Percentiles rank a stretch among this genome's conserved stretches.
Evolutionary conservation across 1,139 yeast genomes (phyloP).

Genomic region (Protomyces pachydermus): DNA sequence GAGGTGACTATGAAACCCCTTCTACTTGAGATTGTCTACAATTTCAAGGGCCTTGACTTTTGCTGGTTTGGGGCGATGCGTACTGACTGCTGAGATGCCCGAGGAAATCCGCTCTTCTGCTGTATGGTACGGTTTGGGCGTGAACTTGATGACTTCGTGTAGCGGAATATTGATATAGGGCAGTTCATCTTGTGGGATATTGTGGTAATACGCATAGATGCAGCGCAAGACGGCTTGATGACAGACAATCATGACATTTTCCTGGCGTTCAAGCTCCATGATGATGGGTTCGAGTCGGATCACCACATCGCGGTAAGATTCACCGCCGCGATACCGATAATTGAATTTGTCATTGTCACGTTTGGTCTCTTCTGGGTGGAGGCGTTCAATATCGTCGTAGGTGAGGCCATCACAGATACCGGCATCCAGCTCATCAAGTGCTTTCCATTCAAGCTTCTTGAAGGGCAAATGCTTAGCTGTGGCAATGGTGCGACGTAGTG

Average conservation of each 20-base stretch:
- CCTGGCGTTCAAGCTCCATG: slow-evolving; percentile 97
- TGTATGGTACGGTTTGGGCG: slow-evolving; percentile 90
- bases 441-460: slow-evolving; percentile 88
- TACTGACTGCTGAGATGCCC: slow-evolving; percentile 94
- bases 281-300: slow-evolving; percentile 91
- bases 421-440: slow-evolving; percentile 93
- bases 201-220: slow-evolving; percentile 95
- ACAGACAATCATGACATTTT: slow-evolving; percentile 87
- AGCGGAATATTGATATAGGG: slow-evolving; percentile 99
- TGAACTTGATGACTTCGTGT: slow-evolving; percentile 77
- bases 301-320: slow-evolving; percentile 91
- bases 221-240: slow-evolving; percentile 97
- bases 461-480: slow-evolving; percentile 81
- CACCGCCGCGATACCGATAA: slow-evolving; percentile 78
- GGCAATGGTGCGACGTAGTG: slow-evolving; percentile 85
- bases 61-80: slow-evolving; percentile 54
- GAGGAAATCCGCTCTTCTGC: slow-evolving; percentile 80
- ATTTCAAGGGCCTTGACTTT: background rate
- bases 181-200: slow-evolving; percentile 92
- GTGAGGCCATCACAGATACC: slow-evolving; percentile 97
- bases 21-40: background rate
- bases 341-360: slow-evolving; percentile 95
- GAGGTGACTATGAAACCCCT: background rate
- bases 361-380: slow-evolving; percentile 92
- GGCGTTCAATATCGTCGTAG: slow-evolving; percentile 74